Percentiles rank a stretch among this genome's conserved stretches.
These are phyloP conservation scores for Fusarium xylarioides DNA, from an alignment of 2,329 filamentous ascomycete genomes.

Conservation along the genomic window DNA sequence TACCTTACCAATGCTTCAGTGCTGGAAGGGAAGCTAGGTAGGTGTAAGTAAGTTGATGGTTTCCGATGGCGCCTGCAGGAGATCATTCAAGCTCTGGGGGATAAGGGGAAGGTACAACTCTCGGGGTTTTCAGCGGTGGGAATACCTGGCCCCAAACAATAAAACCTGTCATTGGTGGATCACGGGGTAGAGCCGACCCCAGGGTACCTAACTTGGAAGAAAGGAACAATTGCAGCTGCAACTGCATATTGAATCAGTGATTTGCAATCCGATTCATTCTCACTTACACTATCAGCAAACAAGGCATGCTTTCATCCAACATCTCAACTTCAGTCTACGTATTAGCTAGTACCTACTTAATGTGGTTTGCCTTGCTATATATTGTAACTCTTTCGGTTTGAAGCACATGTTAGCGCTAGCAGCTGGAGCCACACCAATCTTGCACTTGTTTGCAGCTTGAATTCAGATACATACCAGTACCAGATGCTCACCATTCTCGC, in stretches of 20 bases:
- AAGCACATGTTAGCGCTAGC: neutral
- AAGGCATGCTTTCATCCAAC: neutral
- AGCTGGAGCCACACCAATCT: neutral
- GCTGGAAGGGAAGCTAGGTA: neutral
- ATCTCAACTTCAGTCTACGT: neutral
- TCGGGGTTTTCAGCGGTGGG: neutral
- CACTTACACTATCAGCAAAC: neutral
- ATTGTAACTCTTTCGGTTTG: neutral
- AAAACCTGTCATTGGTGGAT: slow-evolving; percentile 24
- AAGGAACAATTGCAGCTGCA: slow-evolving; percentile 4
- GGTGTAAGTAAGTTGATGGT: neutral
- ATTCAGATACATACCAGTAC: neutral
- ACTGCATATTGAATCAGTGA: neutral
- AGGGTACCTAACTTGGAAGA: slow-evolving; percentile 15
- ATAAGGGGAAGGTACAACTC: neutral
- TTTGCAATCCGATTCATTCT: neutral
- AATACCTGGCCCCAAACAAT: neutral
- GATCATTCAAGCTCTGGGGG: neutral
- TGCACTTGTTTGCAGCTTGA: neutral
- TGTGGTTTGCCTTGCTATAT: neutral
- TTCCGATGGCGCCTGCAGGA: neutral
- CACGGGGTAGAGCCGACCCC: slow-evolving; percentile 32
- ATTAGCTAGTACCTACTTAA: neutral
- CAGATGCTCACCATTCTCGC: neutral
- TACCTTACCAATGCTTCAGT: neutral